Evolutionary conservation across 1,284 basidiomycete genomes (phyloP).

Genomic region (Serendipita sp.): DNA sequence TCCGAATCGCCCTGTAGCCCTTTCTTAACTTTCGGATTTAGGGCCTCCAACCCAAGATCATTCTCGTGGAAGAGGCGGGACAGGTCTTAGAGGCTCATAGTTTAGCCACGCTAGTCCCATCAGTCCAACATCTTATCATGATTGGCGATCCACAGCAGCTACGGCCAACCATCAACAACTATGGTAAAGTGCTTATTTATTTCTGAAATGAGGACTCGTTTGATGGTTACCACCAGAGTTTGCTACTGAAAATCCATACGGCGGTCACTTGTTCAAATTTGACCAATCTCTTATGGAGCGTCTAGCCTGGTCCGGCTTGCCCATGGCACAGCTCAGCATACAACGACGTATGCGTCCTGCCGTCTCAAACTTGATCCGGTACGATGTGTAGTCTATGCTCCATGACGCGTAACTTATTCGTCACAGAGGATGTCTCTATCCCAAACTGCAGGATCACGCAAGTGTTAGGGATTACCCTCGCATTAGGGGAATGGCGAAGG

Average conservation of each 20-base stretch:
- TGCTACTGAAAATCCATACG: constrained; percentile 37
- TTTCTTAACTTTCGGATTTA: constrained; percentile 16
- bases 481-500: constrained; percentile 41
- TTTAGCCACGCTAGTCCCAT: background rate
- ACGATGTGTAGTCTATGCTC: constrained; percentile 6
- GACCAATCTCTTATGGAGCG: constrained; percentile 53
- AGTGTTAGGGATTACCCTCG: constrained; percentile 33
- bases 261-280: constrained; percentile 36
- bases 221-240: constrained; percentile 24
- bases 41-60: constrained; percentile 37
- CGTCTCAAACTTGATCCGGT: constrained; percentile 34
- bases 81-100: constrained; percentile 52
- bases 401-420: background rate
- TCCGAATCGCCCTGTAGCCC: background rate
- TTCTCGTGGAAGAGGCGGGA: constrained; percentile 59
- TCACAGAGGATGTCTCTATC: constrained; percentile 42
- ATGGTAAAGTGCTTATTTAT: background rate
- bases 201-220: background rate
- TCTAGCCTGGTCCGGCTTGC: constrained; percentile 32
- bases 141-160: constrained; percentile 54
- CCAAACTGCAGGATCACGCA: constrained; percentile 40
- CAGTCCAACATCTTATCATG: background rate
- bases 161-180: constrained; percentile 41
- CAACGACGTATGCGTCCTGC: constrained; percentile 39
- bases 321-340: constrained; percentile 34